These are phyloP conservation scores for Cyberlindnera maritima DNA, from an alignment of 805 yeast genomes.

Conservation along the genomic window DNA sequence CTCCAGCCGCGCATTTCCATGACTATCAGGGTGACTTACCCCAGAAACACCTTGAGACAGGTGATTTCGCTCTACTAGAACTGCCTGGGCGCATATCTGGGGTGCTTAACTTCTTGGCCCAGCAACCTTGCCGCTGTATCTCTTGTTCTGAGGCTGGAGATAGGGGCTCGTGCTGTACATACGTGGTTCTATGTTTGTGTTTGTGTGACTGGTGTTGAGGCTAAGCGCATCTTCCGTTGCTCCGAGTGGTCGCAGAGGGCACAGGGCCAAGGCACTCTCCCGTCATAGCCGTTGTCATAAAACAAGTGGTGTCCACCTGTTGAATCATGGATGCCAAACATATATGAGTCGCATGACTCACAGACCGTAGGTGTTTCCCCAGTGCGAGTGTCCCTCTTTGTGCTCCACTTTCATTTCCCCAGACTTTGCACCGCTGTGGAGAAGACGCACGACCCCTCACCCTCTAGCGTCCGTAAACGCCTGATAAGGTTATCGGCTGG, in stretches of 20 bases:
- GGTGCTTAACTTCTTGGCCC: neutral
- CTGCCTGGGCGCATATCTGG: too few species aligned
- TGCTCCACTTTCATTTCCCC: constrained; percentile 7
- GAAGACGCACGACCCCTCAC: neutral
- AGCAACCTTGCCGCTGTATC: neutral
- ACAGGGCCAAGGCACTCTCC: too few species aligned
- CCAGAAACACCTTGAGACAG: neutral
- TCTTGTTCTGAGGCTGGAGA: neutral
- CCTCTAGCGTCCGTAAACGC: too few species aligned
- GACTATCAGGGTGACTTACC: neutral
- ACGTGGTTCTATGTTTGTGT: neutral
- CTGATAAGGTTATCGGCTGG: neutral
- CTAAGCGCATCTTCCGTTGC: constrained; percentile 10
- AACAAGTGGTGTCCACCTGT: neutral
- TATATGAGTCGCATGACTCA: neutral
- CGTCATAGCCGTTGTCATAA: neutral
- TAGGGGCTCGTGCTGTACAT: neutral
- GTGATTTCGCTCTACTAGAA: too few species aligned
- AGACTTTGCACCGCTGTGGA: constrained; percentile 12
- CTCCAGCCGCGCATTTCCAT: neutral
- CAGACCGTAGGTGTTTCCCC: neutral
- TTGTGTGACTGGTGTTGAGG: neutral
- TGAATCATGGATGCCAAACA: too few species aligned
- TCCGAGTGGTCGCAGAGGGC: constrained; percentile 7
- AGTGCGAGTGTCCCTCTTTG: neutral